Percentiles rank a stretch among this genome's conserved stretches.
These are phyloP conservation scores for Lepidium campestre DNA, from an alignment of 441 rosid genomes.

Conservation along the genomic window DNA sequence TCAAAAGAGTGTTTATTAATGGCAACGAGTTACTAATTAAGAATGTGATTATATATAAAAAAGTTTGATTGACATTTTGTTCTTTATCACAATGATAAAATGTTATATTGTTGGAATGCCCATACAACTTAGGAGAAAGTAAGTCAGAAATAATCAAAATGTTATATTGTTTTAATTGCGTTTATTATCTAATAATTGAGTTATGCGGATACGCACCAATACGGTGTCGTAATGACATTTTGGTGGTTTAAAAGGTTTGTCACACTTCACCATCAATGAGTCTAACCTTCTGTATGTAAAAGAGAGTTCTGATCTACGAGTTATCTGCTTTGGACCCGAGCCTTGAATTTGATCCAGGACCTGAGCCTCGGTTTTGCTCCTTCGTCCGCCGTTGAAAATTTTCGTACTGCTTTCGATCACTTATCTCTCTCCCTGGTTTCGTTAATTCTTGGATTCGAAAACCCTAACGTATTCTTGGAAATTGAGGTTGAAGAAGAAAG, in stretches of 20 bases:
- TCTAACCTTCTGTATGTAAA: not conserved
- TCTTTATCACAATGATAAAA: too few relatives aligned
- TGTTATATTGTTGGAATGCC: too few relatives aligned
- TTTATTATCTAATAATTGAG: too few relatives aligned
- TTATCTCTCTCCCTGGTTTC: constrained; percentile 33
- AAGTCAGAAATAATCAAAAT: too few relatives aligned
- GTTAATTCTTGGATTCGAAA: constrained; percentile 33
- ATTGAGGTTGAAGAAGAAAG: constrained; percentile 30
- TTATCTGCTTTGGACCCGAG: constrained; percentile 39
- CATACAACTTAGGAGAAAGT: too few relatives aligned
- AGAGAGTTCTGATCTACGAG: constrained; percentile 12
- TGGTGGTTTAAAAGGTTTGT: constrained; percentile 21
- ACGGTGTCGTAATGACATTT: not conserved
- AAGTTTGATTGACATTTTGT: too few relatives aligned
- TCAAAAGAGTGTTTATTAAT: too few relatives aligned
- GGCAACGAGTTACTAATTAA: too few relatives aligned
- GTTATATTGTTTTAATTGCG: too few relatives aligned
- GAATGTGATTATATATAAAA: too few relatives aligned
- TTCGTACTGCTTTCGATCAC: constrained; percentile 43
- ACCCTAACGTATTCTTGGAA: constrained; percentile 31
- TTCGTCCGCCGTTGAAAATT: constrained; percentile 59
- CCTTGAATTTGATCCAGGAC: constrained; percentile 34
- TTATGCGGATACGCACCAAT: not conserved
- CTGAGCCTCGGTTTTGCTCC: constrained; percentile 23
- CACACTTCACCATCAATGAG: constrained; percentile 1